Base-by-base conservation (phyloP, 2,329 filamentous ascomycete genomes). In the Mariannaea elegans region DNA sequence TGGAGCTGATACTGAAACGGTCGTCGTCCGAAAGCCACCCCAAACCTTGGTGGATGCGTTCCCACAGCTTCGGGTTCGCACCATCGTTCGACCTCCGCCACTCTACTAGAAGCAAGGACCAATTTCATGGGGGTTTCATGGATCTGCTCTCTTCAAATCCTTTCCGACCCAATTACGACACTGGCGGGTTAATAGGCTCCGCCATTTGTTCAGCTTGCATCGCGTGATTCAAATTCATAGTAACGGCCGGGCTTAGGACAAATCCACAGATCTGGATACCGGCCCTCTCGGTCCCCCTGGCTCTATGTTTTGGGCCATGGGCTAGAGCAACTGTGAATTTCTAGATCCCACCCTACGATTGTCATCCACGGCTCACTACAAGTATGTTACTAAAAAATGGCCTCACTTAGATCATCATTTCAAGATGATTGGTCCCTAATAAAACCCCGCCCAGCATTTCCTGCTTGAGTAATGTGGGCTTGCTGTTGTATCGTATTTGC, bases 1-100 rank as follows among this genome's bases (percentile, higher is more conserved):
- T 52, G 36, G 54, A 67, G 57, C 67, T 69, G 66, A 69, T 46
- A 54, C 67, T 66, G 67, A 70, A 68, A 69, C 67, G 49, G 54
- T 63, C 45, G 63, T 50, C 57, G 49, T 57, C 61, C 61, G 44
- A 61, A 48, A 56, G 55, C 24, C 51, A 44, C 38, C 38, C 41
- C 45, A 23, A 58, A 46, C 51, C 23, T 41, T 47, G 46, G 53
- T 65, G 61, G 58, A 52, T 53, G 55, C 29, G 47, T 53, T 61
- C 57, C 67, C 67, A 50, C 41, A 59, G 38, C 64, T 59, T 68
- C 62, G 67, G 67, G 61, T 61, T 63, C 44, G 34, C 51, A 56
- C 42, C 42, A 59, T 60, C 60, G 50, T 38, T 29, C 46, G 23
- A 48, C 39, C 29, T 58, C 45, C 59, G 56, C 41, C 42, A 62